Conservation (phyloP, 768 basidiomycete genomes). For the Podaxis sp. region DNA sequence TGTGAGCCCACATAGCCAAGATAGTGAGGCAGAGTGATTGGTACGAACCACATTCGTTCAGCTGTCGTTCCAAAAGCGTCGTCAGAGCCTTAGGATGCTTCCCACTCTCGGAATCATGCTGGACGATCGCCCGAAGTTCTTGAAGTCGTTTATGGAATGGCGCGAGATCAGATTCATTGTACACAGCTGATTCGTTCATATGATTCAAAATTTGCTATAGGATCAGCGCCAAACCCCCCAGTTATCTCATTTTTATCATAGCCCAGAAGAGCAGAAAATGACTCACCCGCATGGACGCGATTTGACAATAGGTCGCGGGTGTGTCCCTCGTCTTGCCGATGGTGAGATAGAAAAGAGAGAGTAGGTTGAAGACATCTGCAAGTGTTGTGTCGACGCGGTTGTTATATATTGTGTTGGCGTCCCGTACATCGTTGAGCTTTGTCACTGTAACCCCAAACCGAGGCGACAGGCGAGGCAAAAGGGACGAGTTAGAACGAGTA, state of each 20-base stretch:
- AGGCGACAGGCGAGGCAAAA: conserved; percentile 7
- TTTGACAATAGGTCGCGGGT: conserved; percentile 93
- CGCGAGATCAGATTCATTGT: conserved; percentile 85
- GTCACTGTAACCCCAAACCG: conserved; percentile 51
- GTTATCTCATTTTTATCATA: not conserved
- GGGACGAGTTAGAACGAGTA: conserved; percentile 1
- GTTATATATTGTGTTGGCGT: conserved; percentile 66
- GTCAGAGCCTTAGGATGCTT: conserved; percentile 86
- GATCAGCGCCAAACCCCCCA: conserved; percentile 16
- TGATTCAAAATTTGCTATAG: conserved; percentile 86
- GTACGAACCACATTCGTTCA: conserved; percentile 84
- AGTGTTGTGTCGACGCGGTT: conserved; percentile 95
- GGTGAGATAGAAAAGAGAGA: conserved; percentile 96
- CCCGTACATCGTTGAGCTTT: conserved; percentile 86
- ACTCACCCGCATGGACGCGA: conserved; percentile 94
- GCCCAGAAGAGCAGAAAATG: conserved; percentile 3
- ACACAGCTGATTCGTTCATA: conserved; percentile 93
- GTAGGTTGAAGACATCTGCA: conserved; percentile 90
- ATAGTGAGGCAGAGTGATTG: not conserved
- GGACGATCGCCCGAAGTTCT: conserved; percentile 83
- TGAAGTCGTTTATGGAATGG: conserved; percentile 82
- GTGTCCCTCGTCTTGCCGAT: conserved; percentile 95
- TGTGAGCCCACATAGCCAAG: not conserved
- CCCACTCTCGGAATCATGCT: conserved; percentile 72
- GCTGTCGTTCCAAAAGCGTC: conserved; percentile 83